Evolutionary conservation across 2,329 filamentous ascomycete genomes (phyloP), one percentile per base, ranked within the genome.

Genomic region (Zymoseptoria passerinii): DNA sequence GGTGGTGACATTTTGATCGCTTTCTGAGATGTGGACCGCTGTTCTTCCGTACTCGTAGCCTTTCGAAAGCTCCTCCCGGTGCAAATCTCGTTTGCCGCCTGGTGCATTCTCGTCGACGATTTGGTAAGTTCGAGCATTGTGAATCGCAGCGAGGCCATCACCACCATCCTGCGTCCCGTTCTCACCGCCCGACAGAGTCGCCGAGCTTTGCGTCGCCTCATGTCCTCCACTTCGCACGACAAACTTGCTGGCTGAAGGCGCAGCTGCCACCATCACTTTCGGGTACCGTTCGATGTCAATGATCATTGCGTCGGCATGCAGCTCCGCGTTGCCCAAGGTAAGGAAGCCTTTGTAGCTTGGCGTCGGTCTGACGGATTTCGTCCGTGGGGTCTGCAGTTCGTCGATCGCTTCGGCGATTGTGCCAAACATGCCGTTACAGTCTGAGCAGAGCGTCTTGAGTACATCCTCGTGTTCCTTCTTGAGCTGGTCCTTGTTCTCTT

Each of bases 41-140:
- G 92, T 96, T 58, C 91, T 83, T 51, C 94, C 94, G 71, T 99
- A 99, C 68, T 90, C 86, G 68, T 92, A 99, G 0, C 94, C 94
- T 71, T 91, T 95, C n/a, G 90, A 90, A 44, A 99, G 80, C 16
- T 90, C 83, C 13, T 95, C 91, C 58, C 85, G 84, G 28, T 88
- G 84, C 27, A 99, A 85, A 55, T 96, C 90, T 56, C 81, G 81
- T 74, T 92, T 95, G 10, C 89, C 88, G 16, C 89, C 90, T 0
- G 87, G 85, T 0, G 85, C 85, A 48, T 82, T 78, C 4, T 87
- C 81, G 61, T 96, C 89, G 44, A 86, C 83, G 59, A 97, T 82
- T 67, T 87, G 87, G 74, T 97, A 99, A 1, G 84, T 84, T 49
- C 89, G 84, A n/a, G 86, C 80, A 59, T 83, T 87, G 66, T 85